Base-by-base conservation (phyloP, 805 yeast species). In the Saccharomycopsis sp. region DNA sequence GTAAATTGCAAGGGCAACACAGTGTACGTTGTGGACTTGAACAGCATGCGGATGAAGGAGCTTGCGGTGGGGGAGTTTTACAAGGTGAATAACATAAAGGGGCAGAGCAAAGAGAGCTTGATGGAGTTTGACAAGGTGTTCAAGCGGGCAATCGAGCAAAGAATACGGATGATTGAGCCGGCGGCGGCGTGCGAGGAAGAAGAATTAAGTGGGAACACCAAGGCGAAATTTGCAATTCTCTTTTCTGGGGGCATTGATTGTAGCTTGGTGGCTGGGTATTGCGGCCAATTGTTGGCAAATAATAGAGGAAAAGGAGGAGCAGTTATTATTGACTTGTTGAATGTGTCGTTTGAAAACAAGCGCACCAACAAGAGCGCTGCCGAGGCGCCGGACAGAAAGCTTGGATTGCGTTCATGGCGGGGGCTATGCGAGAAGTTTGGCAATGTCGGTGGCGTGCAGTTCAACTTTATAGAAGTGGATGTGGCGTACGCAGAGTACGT, bases 241-340 rank as follows among this genome's bases (percentile, higher is more conserved):
- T 92, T 88, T 54, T 85, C 96, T 33, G 99, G 99, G 2, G 99
- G 99, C 0, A 64, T 92, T 3, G 99, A 92, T 54, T 92, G 98
- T 57, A 80, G 96, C 0, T 60, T 89, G 0, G 53, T 92, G 18
- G 87, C 94, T 0, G 73, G 10, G 77, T 0, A 36, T 80, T 3
- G 59, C 67, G 34, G 72, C 58, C 3, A 60, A 42, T 46, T 56
- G 43, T 49, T 62, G 56, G 6, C 17, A 10, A 13, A 9, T 54
- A 58, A 27, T 52, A 25, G n/a, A n/a, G n/a, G n/a, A n/a, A 25
- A 9, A 10, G 9, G 12, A 10, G 61, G n/a, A 42, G 16, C 21
- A 5, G 58, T 54, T 0, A 30, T 48, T 1, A 68, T 92, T 6
- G 96, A 89, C 55, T 64, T 92, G n/a, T 53, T 92, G 10, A 89